These are phyloP conservation scores for Leptomonas pyrrhocoris DNA, from an alignment of 208 protist species.

Conservation along the genomic window DNA sequence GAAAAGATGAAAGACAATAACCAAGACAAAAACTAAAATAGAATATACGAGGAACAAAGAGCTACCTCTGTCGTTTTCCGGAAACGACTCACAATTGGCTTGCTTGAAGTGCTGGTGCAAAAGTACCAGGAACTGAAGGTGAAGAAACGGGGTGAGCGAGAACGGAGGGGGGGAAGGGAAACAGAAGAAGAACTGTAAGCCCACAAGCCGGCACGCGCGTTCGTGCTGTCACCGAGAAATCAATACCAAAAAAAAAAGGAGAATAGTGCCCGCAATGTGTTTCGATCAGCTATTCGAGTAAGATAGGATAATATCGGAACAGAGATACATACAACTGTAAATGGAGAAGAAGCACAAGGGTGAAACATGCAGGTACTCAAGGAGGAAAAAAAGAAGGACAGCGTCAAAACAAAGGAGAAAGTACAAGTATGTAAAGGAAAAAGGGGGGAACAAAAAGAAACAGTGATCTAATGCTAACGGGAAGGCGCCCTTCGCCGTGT, in stretches of 20 bases:
- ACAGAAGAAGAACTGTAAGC: background rate
- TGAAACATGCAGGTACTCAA: constrained; percentile 6
- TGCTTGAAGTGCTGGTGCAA: background rate
- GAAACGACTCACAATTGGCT: background rate
- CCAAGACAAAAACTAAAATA: too few relatives aligned
- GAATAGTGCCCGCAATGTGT: background rate
- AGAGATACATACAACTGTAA: constrained; percentile 26
- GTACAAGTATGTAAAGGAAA: background rate
- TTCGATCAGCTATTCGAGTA: background rate
- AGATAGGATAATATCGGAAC: background rate
- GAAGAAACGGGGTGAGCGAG: background rate
- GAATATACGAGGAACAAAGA: too few relatives aligned
- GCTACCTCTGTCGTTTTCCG: too few relatives aligned
- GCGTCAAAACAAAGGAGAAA: background rate
- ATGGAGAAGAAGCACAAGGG: constrained; percentile 14
- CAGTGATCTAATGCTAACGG: background rate
- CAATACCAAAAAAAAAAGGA: background rate
- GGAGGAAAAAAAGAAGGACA: constrained; percentile 1
- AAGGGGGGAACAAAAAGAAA: background rate
- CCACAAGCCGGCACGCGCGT: background rate
- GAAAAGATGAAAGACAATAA: too few relatives aligned
- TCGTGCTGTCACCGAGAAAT: background rate
- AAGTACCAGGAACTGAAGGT: background rate
- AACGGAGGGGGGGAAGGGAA: background rate
- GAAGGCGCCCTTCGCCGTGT: background rate